Conservation (phyloP, 768 basidiomycete genomes). For the Gymnopilus dilepis region DNA sequence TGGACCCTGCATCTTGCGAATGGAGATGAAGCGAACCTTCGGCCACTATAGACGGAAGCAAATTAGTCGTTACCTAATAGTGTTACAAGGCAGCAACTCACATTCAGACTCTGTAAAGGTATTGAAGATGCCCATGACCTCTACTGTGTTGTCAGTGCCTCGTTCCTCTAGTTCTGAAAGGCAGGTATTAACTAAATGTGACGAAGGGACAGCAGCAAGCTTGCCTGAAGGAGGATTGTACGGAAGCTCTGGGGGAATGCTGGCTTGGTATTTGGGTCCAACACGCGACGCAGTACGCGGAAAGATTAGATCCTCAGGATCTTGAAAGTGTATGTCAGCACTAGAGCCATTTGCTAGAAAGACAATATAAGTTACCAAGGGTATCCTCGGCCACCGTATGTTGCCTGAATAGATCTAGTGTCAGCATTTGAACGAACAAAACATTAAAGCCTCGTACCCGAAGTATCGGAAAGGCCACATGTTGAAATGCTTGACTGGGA, state of each 20-base stretch:
- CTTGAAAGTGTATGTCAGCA: conserved; percentile 45
- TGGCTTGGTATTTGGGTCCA: conserved; percentile 85
- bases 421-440: not conserved
- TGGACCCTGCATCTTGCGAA: not conserved
- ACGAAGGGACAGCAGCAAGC: not conserved
- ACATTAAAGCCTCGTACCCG: conserved; percentile 62
- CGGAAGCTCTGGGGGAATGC: conserved; percentile 52
- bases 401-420: conserved; percentile 51
- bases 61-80: conserved; percentile 27
- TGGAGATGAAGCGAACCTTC: conserved; percentile 53
- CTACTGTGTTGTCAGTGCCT: conserved; percentile 74
- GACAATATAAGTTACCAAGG: conserved; percentile 57
- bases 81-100: conserved; percentile 37
- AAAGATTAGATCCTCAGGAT: conserved; percentile 96
- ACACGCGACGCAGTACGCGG: conserved; percentile 92
- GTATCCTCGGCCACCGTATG: conserved; percentile 94
- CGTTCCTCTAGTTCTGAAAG: conserved; percentile 63
- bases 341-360: conserved; percentile 20
- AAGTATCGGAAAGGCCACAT: conserved; percentile 98
- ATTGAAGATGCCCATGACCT: conserved; percentile 69
- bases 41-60: conserved; percentile 42
- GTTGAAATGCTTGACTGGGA: conserved; percentile 83
- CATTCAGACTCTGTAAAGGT: conserved; percentile 71
- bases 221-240: conserved; percentile 45
- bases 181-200: conserved; percentile 10